These are phyloP conservation scores for Inonotus obliquus DNA, from an alignment of 1,284 basidiomycete genomes.

Conservation along the genomic window DNA sequence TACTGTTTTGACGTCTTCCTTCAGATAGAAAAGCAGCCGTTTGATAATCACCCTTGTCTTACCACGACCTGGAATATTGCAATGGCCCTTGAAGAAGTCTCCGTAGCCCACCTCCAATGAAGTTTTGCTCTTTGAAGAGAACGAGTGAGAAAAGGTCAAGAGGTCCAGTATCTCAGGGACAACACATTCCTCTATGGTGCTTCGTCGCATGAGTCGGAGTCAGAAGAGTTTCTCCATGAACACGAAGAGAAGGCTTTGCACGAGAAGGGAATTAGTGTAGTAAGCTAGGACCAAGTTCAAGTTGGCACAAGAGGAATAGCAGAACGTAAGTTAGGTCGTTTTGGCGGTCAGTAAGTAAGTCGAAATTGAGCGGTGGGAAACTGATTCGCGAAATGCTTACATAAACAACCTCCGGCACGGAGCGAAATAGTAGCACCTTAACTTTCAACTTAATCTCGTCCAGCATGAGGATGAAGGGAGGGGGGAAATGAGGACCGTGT, in stretches of 20 bases:
- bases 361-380: neutral
- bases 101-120: neutral
- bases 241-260: no score
- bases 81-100: constrained; percentile 1
- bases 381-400: neutral
- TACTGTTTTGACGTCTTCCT: constrained; percentile 5
- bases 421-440: neutral
- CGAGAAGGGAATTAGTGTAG: no score
- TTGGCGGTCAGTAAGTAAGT: no score
- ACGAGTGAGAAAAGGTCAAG: neutral
- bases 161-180: neutral
- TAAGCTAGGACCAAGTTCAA: no score
- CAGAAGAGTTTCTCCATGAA: neutral
- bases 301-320: no score
- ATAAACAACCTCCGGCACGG: neutral
- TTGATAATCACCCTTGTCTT: constrained; percentile 4
- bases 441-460: neutral
- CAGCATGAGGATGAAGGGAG: no score
- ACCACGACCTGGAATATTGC: neutral
- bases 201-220: neutral
- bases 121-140: neutral
- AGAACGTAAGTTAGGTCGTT: no score
- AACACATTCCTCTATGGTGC: neutral
- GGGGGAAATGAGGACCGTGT: no score
- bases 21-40: constrained; percentile 8